A percentile compares a stretch with the other conserved stretches of the same genome.
Evolutionary conservation across 2,329 filamentous ascomycete genomes (phyloP).

Genomic region (Sordariomycetes sp.): DNA sequence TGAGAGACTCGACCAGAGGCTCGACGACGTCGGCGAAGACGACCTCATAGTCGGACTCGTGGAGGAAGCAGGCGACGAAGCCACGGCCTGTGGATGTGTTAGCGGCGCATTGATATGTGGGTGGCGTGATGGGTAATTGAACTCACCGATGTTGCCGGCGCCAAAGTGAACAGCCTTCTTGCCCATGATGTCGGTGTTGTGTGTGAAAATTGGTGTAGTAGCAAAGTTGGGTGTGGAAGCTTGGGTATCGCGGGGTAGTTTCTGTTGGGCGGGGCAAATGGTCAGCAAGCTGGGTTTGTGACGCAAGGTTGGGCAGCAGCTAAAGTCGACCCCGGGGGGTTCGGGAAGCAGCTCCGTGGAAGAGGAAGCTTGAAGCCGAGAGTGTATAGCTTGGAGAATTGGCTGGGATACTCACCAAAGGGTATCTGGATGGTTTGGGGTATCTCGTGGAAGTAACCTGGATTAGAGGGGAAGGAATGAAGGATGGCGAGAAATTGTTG

Average conservation of each 20-base stretch:
- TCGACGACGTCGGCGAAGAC: conserved; percentile 94
- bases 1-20: conserved; percentile 64
- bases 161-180: conserved; percentile 71
- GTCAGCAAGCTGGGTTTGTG: neutral
- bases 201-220: no score
- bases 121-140: neutral
- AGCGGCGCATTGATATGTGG: neutral
- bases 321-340: neutral
- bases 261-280: neutral
- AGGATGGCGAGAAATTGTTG: neutral
- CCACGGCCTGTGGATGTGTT: conserved; percentile 40
- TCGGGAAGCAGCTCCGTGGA: conserved; percentile 1
- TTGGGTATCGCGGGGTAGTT: neutral
- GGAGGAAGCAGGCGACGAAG: conserved; percentile 83
- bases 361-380: neutral
- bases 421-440: neutral
- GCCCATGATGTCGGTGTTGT: conserved; percentile 20
- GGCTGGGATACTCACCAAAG: neutral
- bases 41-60: conserved; percentile 91
- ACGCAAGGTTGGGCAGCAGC: neutral
- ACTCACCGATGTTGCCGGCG: conserved; percentile 66
- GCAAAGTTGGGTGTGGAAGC: no score
- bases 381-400: neutral
- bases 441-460: neutral
- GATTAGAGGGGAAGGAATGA: conserved; percentile 1